Base-by-base conservation (phyloP, 108 stramenopile genomes). In the Fragilaria radians region DNA sequence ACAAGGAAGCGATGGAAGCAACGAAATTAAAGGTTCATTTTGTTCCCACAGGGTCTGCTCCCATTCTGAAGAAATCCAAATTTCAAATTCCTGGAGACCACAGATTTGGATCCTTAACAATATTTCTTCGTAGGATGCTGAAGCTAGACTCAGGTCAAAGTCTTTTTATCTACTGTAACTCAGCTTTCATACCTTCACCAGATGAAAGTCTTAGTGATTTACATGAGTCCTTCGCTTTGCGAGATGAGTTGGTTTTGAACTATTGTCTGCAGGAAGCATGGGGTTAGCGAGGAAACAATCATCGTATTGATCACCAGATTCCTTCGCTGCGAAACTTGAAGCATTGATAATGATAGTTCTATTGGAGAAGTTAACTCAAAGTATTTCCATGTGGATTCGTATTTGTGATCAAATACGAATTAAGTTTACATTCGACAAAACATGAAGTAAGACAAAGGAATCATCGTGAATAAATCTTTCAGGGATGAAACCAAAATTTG, bases 261-360 rank as follows among this genome's bases (percentile, higher is more conserved):
- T 94, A 94, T 59, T 85, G 87, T 71, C 66, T 94, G 66, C 85
- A 90, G 66, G 88, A 91, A 69, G 89, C 93, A 17, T 94, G 86
- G 86, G 89, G 86, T 34, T 88, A 54, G 63, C n/a, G n/a, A n/a
- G n/a, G n/a, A n/a, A n/a, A n/a, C n/a, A n/a, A n/a, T n/a, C n/a
- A n/a, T n/a, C n/a, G n/a, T n/a, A n/a, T n/a, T n/a, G n/a, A n/a
- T n/a, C n/a, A n/a, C n/a, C n/a, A n/a, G n/a, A n/a, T n/a, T n/a
- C n/a, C n/a, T n/a, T n/a, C n/a, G n/a, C n/a, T n/a, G n/a, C n/a
- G n/a, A n/a, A n/a, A n/a, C n/a, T n/a, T n/a, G n/a, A n/a, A n/a
- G n/a, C n/a, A n/a, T n/a, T n/a, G n/a, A n/a, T n/a, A n/a, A n/a
- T n/a, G n/a, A n/a, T n/a, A n/a, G n/a, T n/a, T n/a, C n/a, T n/a